Percentiles rank a stretch among this genome's conserved stretches.
These are phyloP conservation scores for Pseudotulostoma volvatum DNA, from an alignment of 495 filamentous ascomycete genomes.

Conservation along the genomic window DNA sequence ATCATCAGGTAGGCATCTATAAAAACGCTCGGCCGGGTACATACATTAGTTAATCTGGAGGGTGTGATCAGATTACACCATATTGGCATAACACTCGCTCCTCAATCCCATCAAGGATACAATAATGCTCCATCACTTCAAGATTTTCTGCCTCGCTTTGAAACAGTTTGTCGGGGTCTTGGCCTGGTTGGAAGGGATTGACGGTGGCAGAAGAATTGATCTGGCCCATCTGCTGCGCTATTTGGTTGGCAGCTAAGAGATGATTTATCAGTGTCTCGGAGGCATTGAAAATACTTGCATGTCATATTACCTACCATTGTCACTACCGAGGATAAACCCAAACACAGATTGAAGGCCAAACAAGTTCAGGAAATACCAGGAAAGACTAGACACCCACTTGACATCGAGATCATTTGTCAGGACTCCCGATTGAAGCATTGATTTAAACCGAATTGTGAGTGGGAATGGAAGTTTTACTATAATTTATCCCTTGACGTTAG, in stretches of 20 bases:
- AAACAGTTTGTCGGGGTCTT: constrained; percentile 90
- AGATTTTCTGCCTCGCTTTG: constrained; percentile 82
- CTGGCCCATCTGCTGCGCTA: constrained; percentile 82
- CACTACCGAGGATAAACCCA: constrained; percentile 86
- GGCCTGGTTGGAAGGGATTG: constrained; percentile 80
- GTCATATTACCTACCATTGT: constrained; percentile 90
- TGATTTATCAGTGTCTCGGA: no score
- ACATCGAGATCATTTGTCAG: constrained; percentile 92
- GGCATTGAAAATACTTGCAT: no score
- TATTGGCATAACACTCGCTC: constrained; percentile 66
- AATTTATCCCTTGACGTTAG: no score
- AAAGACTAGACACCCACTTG: constrained; percentile 92
- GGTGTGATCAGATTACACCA: no score
- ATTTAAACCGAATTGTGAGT: constrained; percentile 94
- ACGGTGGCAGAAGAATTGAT: constrained; percentile 52
- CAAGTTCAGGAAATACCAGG: constrained; percentile 95
- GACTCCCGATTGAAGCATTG: constrained; percentile 94
- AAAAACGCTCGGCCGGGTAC: no score
- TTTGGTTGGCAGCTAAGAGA: constrained; percentile 84
- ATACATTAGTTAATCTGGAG: no score
- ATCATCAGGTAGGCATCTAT: no score
- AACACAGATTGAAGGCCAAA: constrained; percentile 97
- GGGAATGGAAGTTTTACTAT: constrained; percentile 97
- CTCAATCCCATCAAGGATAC: constrained; percentile 74
- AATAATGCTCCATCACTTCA: constrained; percentile 85